Evolutionary conservation across 768 basidiomycete genomes (phyloP).

Genomic region (Agaricus bisporus): DNA sequence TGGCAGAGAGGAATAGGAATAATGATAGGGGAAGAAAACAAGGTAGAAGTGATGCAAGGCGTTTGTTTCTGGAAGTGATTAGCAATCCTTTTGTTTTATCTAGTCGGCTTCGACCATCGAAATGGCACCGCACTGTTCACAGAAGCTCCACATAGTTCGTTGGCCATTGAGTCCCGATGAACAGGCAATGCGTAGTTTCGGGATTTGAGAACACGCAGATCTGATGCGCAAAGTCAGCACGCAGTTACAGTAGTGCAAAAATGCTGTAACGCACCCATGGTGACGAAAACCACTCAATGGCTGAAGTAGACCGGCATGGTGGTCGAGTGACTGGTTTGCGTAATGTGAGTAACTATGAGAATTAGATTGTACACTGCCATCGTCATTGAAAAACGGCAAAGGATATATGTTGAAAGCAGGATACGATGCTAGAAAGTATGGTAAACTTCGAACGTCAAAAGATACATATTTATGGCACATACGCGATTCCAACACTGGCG

Average conservation of each 20-base stretch:
- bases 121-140: constrained; percentile 85
- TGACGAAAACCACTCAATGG: constrained; percentile 57
- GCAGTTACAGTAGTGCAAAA: background rate
- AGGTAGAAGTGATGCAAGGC: background rate
- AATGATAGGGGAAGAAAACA: constrained; percentile 7
- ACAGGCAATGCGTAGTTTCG: constrained; percentile 77
- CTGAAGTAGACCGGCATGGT: constrained; percentile 55
- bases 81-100: constrained; percentile 12
- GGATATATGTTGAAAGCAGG: constrained; percentile 64
- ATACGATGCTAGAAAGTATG: constrained; percentile 34
- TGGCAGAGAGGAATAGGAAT: constrained; percentile 6
- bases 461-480: constrained; percentile 20
- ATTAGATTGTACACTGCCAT: constrained; percentile 42
- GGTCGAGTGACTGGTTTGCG: constrained; percentile 28
- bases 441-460: background rate
- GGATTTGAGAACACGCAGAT: constrained; percentile 70
- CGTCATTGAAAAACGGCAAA: constrained; percentile 40
- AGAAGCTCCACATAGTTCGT: constrained; percentile 83
- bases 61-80: background rate
- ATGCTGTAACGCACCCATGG: constrained; percentile 52
- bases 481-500: constrained; percentile 42
- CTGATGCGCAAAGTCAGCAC: constrained; percentile 24
- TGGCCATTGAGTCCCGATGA: constrained; percentile 62
- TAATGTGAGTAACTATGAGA: constrained; percentile 38
- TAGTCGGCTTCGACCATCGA: constrained; percentile 80